Percentiles rank a stretch among this genome's conserved stretches.
phyloP scores from a whole-genome alignment of 2,329 filamentous ascomycete genomes.

The Fusarium brevicatenulatum region DNA sequence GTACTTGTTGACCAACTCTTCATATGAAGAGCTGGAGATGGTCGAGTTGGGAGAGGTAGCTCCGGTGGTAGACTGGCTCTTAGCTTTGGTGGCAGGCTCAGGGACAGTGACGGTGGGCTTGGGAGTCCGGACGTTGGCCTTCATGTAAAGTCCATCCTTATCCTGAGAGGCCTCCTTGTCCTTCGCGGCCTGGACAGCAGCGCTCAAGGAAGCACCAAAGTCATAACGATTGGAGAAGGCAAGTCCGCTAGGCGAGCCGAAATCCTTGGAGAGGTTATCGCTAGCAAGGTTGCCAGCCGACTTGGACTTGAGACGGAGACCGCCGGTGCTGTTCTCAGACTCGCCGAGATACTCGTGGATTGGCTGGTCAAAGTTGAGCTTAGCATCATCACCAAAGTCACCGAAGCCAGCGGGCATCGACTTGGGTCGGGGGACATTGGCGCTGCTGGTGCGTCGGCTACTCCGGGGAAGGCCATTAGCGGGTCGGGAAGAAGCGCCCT shows the following conservation, averaged over 20 bases:
- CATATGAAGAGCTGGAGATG: conserved; percentile 89
- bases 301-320: conserved; percentile 77
- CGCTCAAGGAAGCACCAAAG: conserved; percentile 89
- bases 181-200: conserved; percentile 81
- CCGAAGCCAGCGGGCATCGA: conserved; percentile 71
- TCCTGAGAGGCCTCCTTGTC: conserved; percentile 68
- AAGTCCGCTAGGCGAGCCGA: conserved; percentile 69
- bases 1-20: conserved; percentile 98
- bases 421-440: conserved; percentile 58
- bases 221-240: conserved; percentile 95
- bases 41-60: conserved; percentile 63
- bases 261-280: conserved; percentile 65
- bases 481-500: conserved; percentile 62
- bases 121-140: conserved; percentile 53
- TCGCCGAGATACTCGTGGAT: conserved; percentile 73
- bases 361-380: conserved; percentile 67
- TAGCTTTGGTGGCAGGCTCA: conserved; percentile 27
- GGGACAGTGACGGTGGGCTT: conserved; percentile 42
- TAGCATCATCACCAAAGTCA: conserved; percentile 74
- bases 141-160: conserved; percentile 69
- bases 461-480: conserved; percentile 72
- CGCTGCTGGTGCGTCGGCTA: conserved; percentile 61
- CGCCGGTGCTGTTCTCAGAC: conserved; percentile 60
- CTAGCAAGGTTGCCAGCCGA: conserved; percentile 71
- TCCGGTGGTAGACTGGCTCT: conserved; percentile 45